phyloP scores from a whole-genome alignment of 169 alveolate species.

The Plasmodium ovale region DNA sequence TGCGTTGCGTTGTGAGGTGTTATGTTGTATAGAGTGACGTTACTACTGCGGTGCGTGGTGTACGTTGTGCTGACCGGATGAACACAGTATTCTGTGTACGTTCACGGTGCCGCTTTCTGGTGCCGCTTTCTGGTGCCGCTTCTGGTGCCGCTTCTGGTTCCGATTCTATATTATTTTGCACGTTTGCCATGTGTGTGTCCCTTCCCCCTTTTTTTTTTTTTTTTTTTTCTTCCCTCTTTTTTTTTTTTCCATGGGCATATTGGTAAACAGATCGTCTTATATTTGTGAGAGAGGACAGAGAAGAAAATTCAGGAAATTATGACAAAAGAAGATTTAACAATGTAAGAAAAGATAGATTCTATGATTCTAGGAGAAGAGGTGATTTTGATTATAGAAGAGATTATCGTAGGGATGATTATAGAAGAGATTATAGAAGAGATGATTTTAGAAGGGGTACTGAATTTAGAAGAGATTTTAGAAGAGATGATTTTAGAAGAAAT shows the following conservation, averaged over 20 bases:
- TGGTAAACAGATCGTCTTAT: constrained; percentile 85
- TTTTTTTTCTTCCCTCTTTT: constrained; percentile 41
- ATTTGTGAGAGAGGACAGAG: constrained; percentile 90
- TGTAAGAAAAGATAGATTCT: constrained; percentile 42
- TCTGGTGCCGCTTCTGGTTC: too few species aligned
- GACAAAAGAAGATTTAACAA: constrained; percentile 33
- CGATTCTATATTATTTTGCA: too few species aligned
- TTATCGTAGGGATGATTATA: constrained; percentile 8
- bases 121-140: too few species aligned
- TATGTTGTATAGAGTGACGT: too few species aligned
- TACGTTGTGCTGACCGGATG: too few species aligned
- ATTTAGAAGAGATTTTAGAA: constrained; percentile 38
- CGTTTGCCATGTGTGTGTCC: too few species aligned
- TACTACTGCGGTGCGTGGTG: too few species aligned
- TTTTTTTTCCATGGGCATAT: constrained; percentile 16
- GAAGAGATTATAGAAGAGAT: constrained; percentile 29
- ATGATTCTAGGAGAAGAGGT: constrained; percentile 34
- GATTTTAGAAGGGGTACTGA: constrained; percentile 41
- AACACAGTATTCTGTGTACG: too few species aligned
- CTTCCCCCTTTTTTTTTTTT: too few species aligned
- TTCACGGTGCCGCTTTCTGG: too few species aligned
- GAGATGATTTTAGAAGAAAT: constrained; percentile 43
- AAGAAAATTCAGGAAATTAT: constrained; percentile 69
- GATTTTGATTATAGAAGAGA: constrained; percentile 51
- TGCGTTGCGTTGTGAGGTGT: too few species aligned